Evolutionary conservation across 208 protist species (phyloP).

Genomic region (Wallacemonas collosoma): DNA sequence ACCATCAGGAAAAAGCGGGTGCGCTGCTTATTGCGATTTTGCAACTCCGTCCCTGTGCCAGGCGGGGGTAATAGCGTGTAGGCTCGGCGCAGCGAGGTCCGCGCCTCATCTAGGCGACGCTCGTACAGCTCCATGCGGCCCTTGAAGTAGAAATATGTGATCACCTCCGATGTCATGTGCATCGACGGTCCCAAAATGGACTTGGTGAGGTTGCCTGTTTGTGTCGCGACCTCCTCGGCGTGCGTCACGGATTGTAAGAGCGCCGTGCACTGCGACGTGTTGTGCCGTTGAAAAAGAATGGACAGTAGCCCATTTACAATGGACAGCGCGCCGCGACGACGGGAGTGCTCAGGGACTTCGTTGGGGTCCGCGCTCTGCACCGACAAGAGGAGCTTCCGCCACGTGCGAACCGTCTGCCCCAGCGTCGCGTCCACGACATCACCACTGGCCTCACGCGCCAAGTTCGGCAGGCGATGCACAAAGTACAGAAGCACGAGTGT

Average conservation of each 20-base stretch:
- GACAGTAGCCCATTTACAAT: slow-evolving; percentile 81
- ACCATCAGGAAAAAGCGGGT: slow-evolving; percentile 79
- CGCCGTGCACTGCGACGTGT: slow-evolving; percentile 79
- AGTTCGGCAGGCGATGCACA: slow-evolving; percentile 75
- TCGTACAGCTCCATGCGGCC: slow-evolving; percentile 79
- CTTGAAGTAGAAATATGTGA: slow-evolving; percentile 82
- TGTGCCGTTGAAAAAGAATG: slow-evolving; percentile 79
- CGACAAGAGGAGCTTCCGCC: slow-evolving; percentile 78
- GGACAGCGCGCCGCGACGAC: slow-evolving; percentile 74
- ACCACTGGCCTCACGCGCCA: slow-evolving; percentile 57
- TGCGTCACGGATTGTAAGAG: slow-evolving; percentile 67
- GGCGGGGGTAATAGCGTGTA: slow-evolving; percentile 73
- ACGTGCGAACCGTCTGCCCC: slow-evolving; percentile 72
- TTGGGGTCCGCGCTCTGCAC: slow-evolving; percentile 67
- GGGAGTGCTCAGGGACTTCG: slow-evolving; percentile 70
- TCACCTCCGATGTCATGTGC: slow-evolving; percentile 85
- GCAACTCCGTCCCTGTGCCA: slow-evolving; percentile 43
- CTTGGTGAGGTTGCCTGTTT: slow-evolving; percentile 37
- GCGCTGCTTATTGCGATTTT: slow-evolving; percentile 79
- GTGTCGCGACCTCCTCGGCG: slow-evolving; percentile 46
- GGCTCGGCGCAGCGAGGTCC: slow-evolving; percentile 45
- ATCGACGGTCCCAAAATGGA: slow-evolving; percentile 70
- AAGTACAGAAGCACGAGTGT: slow-evolving; percentile 82
- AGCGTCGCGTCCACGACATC: slow-evolving; percentile 66
- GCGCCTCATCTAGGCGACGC: slow-evolving; percentile 51